Evolutionary conservation across 768 basidiomycete species (phyloP), one percentile per base, ranked within the genome.

Genomic region (Pulveroboletus sp.): DNA sequence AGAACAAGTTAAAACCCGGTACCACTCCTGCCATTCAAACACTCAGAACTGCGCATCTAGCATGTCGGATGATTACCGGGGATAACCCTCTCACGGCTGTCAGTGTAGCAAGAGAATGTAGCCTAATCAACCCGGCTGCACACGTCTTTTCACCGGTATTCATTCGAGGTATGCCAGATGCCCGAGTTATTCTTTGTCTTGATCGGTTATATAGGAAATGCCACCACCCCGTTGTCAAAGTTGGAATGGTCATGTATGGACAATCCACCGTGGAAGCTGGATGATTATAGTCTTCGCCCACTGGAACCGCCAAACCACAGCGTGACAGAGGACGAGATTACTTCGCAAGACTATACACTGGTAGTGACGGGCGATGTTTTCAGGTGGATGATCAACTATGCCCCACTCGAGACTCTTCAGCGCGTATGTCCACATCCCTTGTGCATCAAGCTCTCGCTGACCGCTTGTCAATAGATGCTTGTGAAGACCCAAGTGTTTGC

Each of bases 51-150:
- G 97, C 97, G 1, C 93, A 97, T 70, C 71, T 99, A 32, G 89
- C 92, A 17, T 94, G 92, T 60, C 78, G 94, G 55, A 98, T 99
- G 97, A 94, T 97, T 43, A 99, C 97, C 1, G 97, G 97, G 10
- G 97, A 99, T 63, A 99, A 99, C 55, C 85, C 94, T 27, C 75
- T 97, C 34, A 99, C 97, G 6, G 97, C 95, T 5, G 89, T 97
- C 59, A 97, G 94, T 56, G 95, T 99, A 32, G 97, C 94, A 2
- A 75, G 94, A 50, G 97, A 99, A 70, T 98, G 95, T 56, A 81
- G 80, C 35, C 71, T 99, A 47, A 84, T 98, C 58, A 88, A 82
- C 51, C 89, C 90, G 55, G 86, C 90, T 16, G 89, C 88, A 0
- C 86, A 94, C 61, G 86, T 98, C 13, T 99, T 94, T 65, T 73